Conservation (phyloP, 345 rosid genomes). For the Hevea brasiliensis region DNA sequence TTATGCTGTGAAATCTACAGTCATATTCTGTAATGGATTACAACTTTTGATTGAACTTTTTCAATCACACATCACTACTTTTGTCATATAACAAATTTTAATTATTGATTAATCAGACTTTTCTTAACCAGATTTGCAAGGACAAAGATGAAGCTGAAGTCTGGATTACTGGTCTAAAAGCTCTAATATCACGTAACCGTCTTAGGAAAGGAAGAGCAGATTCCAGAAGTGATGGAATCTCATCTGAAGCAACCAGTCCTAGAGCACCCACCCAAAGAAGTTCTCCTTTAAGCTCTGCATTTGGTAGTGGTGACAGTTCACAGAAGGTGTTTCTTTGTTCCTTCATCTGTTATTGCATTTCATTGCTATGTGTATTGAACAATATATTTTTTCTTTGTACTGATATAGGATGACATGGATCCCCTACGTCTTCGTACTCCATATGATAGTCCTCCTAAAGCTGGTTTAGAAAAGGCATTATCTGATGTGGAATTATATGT, state of each 20-base stretch:
- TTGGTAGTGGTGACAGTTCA: slow-evolving; percentile 26
- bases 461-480: slow-evolving; percentile 41
- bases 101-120: neutral
- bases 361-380: slow-evolving; percentile 4
- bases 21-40: neutral
- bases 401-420: slow-evolving; percentile 44
- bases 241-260: slow-evolving; percentile 44
- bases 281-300: slow-evolving; percentile 35
- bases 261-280: slow-evolving; percentile 35
- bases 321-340: slow-evolving; percentile 22
- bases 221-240: slow-evolving; percentile 44
- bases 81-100: slow-evolving; percentile 2
- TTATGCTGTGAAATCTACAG: neutral
- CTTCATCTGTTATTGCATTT: slow-evolving; percentile 5
- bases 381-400: slow-evolving; percentile 25
- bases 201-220: slow-evolving; percentile 39
- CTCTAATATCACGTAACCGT: slow-evolving; percentile 45
- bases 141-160: slow-evolving; percentile 75
- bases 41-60: neutral
- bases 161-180: slow-evolving; percentile 60
- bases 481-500: slow-evolving; percentile 57
- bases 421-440: slow-evolving; percentile 24
- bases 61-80: neutral
- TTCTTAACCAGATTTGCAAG: slow-evolving; percentile 49
- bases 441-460: slow-evolving; percentile 24